These are phyloP conservation scores for Xylariomycetidae sp. DNA, from an alignment of 2,329 filamentous ascomycete species.

Conservation along the genomic window DNA sequence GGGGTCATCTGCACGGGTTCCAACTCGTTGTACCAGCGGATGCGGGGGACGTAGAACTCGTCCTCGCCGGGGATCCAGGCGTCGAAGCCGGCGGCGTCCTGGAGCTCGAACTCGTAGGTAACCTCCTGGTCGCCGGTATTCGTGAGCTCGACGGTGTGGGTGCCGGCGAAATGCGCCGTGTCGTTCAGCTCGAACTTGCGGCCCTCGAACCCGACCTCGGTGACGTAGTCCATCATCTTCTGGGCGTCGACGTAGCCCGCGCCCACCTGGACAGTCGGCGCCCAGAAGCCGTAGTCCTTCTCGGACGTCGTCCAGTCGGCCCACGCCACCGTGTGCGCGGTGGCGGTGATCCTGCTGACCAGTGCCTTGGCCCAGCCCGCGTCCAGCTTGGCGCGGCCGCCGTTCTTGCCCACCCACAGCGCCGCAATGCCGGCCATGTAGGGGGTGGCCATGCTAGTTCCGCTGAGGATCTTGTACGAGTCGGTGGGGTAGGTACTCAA, in stretches of 20 bases:
- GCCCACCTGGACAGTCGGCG: constrained; percentile 35
- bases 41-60: constrained; percentile 6
- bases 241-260: constrained; percentile 32
- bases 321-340: constrained; percentile 21
- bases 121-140: constrained; percentile 30
- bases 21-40: constrained; percentile 12
- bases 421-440: constrained; percentile 34
- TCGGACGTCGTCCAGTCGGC: constrained; percentile 16
- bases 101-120: constrained; percentile 28
- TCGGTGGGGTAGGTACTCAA: constrained; percentile 34
- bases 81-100: constrained; percentile 17
- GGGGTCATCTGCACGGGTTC: constrained; percentile 12
- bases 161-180: constrained; percentile 30
- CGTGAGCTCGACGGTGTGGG: constrained; percentile 30
- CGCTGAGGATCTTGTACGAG: constrained; percentile 35
- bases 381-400: constrained; percentile 17
- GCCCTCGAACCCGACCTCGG: constrained; percentile 28
- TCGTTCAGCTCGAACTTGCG: constrained; percentile 38
- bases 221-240: constrained; percentile 29
- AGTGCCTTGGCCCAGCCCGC: constrained; percentile 18
- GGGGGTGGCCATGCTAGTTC: constrained; percentile 41
- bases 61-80: constrained; percentile 9
- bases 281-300: constrained; percentile 15
- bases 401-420: constrained; percentile 24
- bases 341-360: constrained; percentile 23